Conservation (phyloP, 2,329 filamentous ascomycete species). For the Dothiorella sarmentorum region DNA sequence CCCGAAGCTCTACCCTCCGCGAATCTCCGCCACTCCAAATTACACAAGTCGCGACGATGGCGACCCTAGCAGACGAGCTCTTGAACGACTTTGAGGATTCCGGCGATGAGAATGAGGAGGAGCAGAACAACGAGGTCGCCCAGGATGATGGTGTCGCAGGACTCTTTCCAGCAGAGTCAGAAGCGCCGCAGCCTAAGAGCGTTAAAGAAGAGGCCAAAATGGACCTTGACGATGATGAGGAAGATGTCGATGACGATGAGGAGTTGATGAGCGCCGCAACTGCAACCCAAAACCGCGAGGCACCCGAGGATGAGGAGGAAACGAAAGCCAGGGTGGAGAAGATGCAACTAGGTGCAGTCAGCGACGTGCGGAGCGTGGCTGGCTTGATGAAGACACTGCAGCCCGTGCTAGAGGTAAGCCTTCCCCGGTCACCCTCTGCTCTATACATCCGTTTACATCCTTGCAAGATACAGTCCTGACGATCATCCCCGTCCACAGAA, state of each 20-base stretch:
- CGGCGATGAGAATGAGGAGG: conserved; percentile 69
- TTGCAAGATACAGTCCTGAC: conserved; percentile 63
- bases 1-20: not conserved
- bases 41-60: conserved; percentile 51
- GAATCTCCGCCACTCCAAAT: too few species aligned
- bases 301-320: conserved; percentile 63
- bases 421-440: conserved; percentile 42
- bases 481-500: conserved; percentile 60
- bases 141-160: conserved; percentile 32
- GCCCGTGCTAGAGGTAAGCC: conserved; percentile 66
- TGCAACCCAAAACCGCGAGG: conserved; percentile 41
- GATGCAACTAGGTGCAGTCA: conserved; percentile 70
- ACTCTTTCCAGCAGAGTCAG: conserved; percentile 17
- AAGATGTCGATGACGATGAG: conserved; percentile 60
- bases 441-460: conserved; percentile 16
- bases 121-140: conserved; percentile 46
- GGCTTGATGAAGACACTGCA: conserved; percentile 77
- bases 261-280: conserved; percentile 49
- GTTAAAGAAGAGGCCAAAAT: conserved; percentile 37
- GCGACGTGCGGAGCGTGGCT: conserved; percentile 69
- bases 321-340: conserved; percentile 77
- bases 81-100: conserved; percentile 88
- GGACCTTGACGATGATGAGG: conserved; percentile 60
- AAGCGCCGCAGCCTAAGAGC: conserved; percentile 25
- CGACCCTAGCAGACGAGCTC: conserved; percentile 87